phyloP scores from a whole-genome alignment of 345 rosid species.

The Lumnitzera racemosa region DNA sequence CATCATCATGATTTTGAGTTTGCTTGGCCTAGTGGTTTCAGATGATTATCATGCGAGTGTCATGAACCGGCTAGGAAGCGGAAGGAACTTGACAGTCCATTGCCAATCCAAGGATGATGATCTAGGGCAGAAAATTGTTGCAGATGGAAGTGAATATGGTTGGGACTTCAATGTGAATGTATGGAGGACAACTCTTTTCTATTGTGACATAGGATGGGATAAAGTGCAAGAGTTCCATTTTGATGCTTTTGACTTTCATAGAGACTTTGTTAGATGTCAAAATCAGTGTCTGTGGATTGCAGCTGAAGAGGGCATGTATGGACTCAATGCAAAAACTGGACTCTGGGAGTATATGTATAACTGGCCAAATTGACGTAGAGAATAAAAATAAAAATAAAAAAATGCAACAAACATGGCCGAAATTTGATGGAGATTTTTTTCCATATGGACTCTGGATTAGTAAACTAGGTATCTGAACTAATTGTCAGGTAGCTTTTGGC shows the following conservation, averaged over 20 bases:
- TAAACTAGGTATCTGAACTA: too few relatives aligned
- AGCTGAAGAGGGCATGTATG: slow-evolving; percentile 37
- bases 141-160: slow-evolving; percentile 32
- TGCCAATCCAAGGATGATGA: slow-evolving; percentile 51
- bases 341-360: slow-evolving; percentile 45
- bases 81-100: slow-evolving; percentile 39
- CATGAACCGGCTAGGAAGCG: slow-evolving; percentile 34
- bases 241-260: slow-evolving; percentile 23
- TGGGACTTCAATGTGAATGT: slow-evolving; percentile 40
- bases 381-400: neutral
- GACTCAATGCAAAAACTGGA: slow-evolving; percentile 29
- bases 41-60: slow-evolving; percentile 24
- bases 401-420: neutral
- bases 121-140: slow-evolving; percentile 36
- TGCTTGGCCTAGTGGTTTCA: slow-evolving; percentile 12
- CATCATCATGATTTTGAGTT: slow-evolving; percentile 14
- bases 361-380: slow-evolving; percentile 24
- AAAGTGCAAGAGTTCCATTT: slow-evolving; percentile 24
- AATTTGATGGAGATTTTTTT: slow-evolving; percentile 1
- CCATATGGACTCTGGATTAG: too few relatives aligned
- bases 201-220: slow-evolving; percentile 39
- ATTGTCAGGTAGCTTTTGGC: too few relatives aligned
- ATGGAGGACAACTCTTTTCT: slow-evolving; percentile 36
- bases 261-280: slow-evolving; percentile 30
- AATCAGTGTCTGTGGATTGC: slow-evolving; percentile 34